phyloP scores from a whole-genome alignment of 1,139 yeast species.

The Williopsis jadinii region DNA sequence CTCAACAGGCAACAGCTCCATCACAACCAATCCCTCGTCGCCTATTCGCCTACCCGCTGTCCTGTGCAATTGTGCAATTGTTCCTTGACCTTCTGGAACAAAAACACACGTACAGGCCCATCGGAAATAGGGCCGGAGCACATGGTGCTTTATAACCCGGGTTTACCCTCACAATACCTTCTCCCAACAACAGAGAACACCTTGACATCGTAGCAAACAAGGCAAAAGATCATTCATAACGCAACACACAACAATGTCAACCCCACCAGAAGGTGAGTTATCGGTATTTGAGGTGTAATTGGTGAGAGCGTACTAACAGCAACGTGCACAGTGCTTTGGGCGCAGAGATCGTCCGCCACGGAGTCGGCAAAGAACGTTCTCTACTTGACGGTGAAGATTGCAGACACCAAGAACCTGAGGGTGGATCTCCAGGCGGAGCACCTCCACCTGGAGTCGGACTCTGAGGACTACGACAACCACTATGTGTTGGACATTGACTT shows the following conservation, averaged over 20 bases:
- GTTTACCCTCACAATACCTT: too few species aligned
- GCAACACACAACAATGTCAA: slow-evolving; percentile 18
- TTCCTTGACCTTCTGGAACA: too few species aligned
- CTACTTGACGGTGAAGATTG: slow-evolving; percentile 65
- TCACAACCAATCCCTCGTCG: too few species aligned
- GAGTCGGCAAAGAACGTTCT: slow-evolving; percentile 71
- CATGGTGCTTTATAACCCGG: too few species aligned
- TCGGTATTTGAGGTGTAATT: not conserved
- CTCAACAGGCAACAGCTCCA: too few species aligned
- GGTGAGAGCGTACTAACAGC: not conserved
- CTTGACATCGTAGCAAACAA: too few species aligned
- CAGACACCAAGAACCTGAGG: slow-evolving; percentile 61
- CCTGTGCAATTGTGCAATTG: too few species aligned
- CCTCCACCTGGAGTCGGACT: slow-evolving; percentile 53
- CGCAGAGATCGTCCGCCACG: slow-evolving; percentile 79
- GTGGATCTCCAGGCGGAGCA: slow-evolving; percentile 54
- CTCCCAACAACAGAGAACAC: too few species aligned
- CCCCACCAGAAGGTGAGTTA: slow-evolving; percentile 34
- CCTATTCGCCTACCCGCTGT: too few species aligned
- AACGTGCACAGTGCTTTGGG: slow-evolving; percentile 61
- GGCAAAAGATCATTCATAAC: too few species aligned
- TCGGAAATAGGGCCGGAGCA: too few species aligned
- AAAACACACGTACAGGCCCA: too few species aligned
- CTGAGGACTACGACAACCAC: slow-evolving; percentile 36
- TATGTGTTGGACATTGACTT: slow-evolving; percentile 66